phyloP scores from a whole-genome alignment of 257 asterid genomes.

The Eustoma russellianum region DNA sequence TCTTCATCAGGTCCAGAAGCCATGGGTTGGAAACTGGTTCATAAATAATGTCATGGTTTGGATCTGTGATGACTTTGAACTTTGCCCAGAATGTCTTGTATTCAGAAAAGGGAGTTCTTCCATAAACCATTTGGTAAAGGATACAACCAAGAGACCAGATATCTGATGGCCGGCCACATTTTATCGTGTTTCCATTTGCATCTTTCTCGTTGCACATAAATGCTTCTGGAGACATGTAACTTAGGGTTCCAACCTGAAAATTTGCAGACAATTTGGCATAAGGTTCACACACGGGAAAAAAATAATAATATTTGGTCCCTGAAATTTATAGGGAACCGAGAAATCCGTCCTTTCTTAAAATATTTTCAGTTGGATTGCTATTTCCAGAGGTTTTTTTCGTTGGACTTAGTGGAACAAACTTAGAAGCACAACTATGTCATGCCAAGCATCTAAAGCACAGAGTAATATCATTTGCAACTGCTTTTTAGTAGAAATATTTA shows the following conservation, averaged over 20 bases:
- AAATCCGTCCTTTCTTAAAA: no score
- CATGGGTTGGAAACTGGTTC: constrained; percentile 82
- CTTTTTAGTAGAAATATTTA: neutral
- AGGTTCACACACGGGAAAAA: neutral
- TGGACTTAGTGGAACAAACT: no score
- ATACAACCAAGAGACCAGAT: constrained; percentile 99
- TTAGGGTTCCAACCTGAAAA: constrained; percentile 88
- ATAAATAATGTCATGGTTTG: constrained; percentile 55
- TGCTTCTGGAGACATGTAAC: constrained; percentile 99
- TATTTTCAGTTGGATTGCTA: no score
- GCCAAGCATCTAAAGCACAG: no score
- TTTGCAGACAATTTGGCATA: neutral
- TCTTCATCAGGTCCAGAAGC: constrained; percentile 91
- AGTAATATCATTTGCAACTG: neutral
- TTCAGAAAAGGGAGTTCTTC: constrained; percentile 89
- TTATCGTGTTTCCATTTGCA: constrained; percentile 75
- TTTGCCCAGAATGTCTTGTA: constrained; percentile 96
- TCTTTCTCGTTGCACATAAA: constrained; percentile 94
- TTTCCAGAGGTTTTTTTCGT: no score
- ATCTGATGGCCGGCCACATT: constrained; percentile 94
- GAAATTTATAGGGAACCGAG: no score
- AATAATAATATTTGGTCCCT: no score
- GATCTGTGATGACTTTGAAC: constrained; percentile 93
- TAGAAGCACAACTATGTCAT: no score
- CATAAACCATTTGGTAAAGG: constrained; percentile 97